Evolutionary conservation across 805 yeast genomes (phyloP).

Genomic region (Pichia paraexigua): DNA sequence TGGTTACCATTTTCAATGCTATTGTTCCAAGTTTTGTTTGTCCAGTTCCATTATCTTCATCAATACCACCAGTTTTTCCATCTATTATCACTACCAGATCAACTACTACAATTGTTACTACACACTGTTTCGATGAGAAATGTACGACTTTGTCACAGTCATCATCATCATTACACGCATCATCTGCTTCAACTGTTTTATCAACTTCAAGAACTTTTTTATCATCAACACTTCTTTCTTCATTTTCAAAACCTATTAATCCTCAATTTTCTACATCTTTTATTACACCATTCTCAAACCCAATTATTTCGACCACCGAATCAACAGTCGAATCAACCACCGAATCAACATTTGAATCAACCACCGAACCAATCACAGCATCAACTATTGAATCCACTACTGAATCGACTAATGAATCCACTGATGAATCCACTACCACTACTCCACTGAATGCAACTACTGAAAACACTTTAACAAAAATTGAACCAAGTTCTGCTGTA

Average conservation of each 20-base stretch:
- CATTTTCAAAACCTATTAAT: neutral
- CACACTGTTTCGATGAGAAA: neutral
- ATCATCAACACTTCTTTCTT: neutral
- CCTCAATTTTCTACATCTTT: neutral
- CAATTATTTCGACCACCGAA: no score
- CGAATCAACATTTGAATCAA: no score
- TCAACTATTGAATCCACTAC: neutral
- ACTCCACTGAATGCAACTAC: neutral
- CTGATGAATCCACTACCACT: no score
- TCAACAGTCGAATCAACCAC: no score
- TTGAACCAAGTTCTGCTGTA: no score
- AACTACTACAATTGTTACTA: neutral
- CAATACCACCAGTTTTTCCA: neutral
- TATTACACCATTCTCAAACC: no score
- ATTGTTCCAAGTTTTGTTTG: constrained; percentile 1
- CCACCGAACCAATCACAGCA: neutral
- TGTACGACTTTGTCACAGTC: constrained; percentile 1
- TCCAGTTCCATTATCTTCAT: constrained; percentile 7
- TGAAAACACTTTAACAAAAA: neutral
- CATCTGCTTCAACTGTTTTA: neutral
- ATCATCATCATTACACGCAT: neutral
- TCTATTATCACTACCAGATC: neutral
- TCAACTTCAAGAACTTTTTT: neutral
- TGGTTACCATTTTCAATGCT: constrained; percentile 2
- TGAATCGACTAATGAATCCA: neutral